Conservation (phyloP, 208 protist species). For the Leptomonas seymouri region DNA sequence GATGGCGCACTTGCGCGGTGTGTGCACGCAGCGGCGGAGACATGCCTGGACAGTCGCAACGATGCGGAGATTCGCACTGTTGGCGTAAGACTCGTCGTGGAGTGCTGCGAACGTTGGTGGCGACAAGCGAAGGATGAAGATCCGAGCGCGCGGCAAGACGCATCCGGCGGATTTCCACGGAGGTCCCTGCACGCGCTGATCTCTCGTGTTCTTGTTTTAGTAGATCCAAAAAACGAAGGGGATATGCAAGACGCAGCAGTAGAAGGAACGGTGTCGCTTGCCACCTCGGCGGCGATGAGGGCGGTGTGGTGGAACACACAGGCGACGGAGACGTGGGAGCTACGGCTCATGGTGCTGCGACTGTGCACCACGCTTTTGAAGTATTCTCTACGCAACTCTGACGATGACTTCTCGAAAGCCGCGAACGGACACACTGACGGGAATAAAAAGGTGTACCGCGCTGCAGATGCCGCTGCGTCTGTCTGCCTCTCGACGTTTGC, state of each 20-base stretch:
- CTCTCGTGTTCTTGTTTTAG: neutral
- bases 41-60: slow-evolving; percentile 16
- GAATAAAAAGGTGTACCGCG: neutral
- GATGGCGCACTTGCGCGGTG: slow-evolving; percentile 25
- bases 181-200: neutral
- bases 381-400: neutral
- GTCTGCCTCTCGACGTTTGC: slow-evolving; percentile 23
- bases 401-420: neutral
- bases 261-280: neutral
- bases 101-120: slow-evolving; percentile 31
- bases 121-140: neutral
- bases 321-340: slow-evolving; percentile 35
- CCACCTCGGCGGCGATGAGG: neutral
- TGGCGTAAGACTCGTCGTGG: slow-evolving; percentile 19
- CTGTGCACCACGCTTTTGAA: slow-evolving; percentile 21
- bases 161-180: neutral
- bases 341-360: slow-evolving; percentile 27
- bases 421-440: neutral
- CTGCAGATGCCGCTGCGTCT: slow-evolving; percentile 13
- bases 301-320: slow-evolving; percentile 21
- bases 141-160: neutral
- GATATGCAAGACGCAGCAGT: neutral
- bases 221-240: neutral
- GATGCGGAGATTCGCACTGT: slow-evolving; percentile 10
- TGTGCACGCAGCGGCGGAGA: slow-evolving; percentile 1